Evolutionary conservation across 768 basidiomycete genomes (phyloP), one percentile per base, ranked within the genome.

Genomic region (Kwoniella sp.): DNA sequence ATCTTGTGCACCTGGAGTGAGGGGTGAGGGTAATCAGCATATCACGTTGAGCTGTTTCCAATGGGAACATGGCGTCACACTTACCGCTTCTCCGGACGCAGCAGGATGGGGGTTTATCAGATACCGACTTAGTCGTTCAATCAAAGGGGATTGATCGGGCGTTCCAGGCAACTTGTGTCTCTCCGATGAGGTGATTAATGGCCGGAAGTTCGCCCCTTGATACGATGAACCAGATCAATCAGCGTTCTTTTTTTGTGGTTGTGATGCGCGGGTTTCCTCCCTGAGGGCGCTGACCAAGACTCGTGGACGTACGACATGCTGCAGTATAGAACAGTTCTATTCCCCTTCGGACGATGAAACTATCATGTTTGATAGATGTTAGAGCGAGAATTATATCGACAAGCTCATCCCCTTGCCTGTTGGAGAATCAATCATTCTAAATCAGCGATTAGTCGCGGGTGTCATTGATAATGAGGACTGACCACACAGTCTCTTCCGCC

Each of bases 311-410:
- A 72, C 70, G 52, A 37, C 58, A 59, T 10, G 68, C 46, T 26
- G 70, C 68, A 2, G 60, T 33, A 25, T 59, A 67, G 55, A 72
- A 69, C 47, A 72, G 37, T 15, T 67, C 68, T 19, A 72, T 56
- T 1, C 50, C 68, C 15, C 68, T 59, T 50, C 29, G 40, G 6
- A 51, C 33, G 12, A 64, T 30, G 10, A 33, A 36, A 9, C 29
- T 26, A 26, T 55, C 46, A 19, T 52, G 48, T 17, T 58, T 37
- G 8, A 40, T 21, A 7, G 22, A 17, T 6, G 40, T 56, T 30
- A 67, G 22, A 1, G 37, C 29, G 7, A 57, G 22, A 15, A 68
- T 63, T 21, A 68, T 51, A 60, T 68, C 61, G 2, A 68, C 61
- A 24, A 72, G 65, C 44, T 65, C 63, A 24, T 60, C 60, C 1